phyloP scores from a whole-genome alignment of 768 basidiomycete species.

The Pleurotus djamor region DNA sequence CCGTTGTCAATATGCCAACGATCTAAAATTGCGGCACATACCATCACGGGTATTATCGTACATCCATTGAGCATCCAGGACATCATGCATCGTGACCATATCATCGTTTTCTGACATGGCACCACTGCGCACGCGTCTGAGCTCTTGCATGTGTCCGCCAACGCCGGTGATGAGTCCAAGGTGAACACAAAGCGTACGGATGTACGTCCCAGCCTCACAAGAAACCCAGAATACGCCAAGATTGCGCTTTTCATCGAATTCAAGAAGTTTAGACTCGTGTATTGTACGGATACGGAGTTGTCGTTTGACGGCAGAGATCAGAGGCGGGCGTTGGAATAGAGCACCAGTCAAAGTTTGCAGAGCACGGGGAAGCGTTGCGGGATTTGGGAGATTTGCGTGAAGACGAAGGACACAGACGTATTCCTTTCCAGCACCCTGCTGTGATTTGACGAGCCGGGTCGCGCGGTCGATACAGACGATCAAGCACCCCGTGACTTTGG shows the following conservation, averaged over 20 bases:
- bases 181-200: constrained; percentile 96
- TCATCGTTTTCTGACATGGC: constrained; percentile 98
- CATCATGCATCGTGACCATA: constrained; percentile 99
- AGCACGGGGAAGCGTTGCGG: constrained; percentile 86
- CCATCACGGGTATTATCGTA: constrained; percentile 98
- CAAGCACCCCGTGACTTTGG: constrained; percentile 98
- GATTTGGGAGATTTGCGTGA: constrained; percentile 78
- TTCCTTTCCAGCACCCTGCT: constrained; percentile 98
- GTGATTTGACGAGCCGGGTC: constrained; percentile 95
- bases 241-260: constrained; percentile 97
- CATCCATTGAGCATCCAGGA: constrained; percentile 97
- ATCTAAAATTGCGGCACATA: constrained; percentile 28
- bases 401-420: constrained; percentile 96
- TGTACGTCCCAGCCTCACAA: constrained; percentile 97
- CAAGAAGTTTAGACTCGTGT: constrained; percentile 91
- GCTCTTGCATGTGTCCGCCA: constrained; percentile 99
- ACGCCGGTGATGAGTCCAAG: constrained; percentile 92
- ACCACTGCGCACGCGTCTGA: constrained; percentile 91
- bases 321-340: constrained; percentile 96
- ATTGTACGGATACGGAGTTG: constrained; percentile 97
- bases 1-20: background rate
- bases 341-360: constrained; percentile 97
- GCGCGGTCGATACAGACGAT: constrained; percentile 99
- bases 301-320: constrained; percentile 98
- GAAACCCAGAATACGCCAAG: constrained; percentile 98